Conservation (phyloP, 495 filamentous ascomycete species). For the Lentithecium fluviatile region DNA sequence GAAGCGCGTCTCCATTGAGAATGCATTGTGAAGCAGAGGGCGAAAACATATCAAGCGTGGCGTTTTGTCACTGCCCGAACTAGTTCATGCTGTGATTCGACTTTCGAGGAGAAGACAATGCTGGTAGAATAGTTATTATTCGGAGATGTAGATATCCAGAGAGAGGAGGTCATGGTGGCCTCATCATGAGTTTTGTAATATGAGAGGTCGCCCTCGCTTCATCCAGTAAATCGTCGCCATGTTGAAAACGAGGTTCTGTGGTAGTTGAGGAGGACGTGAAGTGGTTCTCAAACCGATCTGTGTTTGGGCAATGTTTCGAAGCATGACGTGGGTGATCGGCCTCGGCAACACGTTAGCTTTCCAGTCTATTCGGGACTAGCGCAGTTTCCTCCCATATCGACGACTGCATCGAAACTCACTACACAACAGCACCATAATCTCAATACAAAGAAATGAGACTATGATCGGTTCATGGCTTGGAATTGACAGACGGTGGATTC, state of each 20-base stretch:
- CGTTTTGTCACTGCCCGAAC: neutral
- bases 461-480: too few species aligned
- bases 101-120: neutral
- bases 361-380: neutral
- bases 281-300: neutral
- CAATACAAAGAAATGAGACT: too few species aligned
- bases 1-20: neutral
- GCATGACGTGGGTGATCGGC: neutral
- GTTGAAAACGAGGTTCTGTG: too few species aligned
- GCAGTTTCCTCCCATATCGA: neutral
- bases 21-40: constrained; percentile 26
- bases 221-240: too few species aligned
- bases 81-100: neutral
- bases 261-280: neutral
- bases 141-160: neutral
- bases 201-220: too few species aligned
- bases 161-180: too few species aligned
- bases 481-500: too few species aligned
- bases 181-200: too few species aligned
- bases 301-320: neutral
- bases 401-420: neutral
- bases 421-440: too few species aligned
- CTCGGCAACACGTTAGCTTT: neutral
- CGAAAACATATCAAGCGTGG: neutral
- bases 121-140: neutral